These are phyloP conservation scores for Phytophthora macrochlamydospora DNA, from an alignment of 352 stramenopile species.

Conservation along the genomic window DNA sequence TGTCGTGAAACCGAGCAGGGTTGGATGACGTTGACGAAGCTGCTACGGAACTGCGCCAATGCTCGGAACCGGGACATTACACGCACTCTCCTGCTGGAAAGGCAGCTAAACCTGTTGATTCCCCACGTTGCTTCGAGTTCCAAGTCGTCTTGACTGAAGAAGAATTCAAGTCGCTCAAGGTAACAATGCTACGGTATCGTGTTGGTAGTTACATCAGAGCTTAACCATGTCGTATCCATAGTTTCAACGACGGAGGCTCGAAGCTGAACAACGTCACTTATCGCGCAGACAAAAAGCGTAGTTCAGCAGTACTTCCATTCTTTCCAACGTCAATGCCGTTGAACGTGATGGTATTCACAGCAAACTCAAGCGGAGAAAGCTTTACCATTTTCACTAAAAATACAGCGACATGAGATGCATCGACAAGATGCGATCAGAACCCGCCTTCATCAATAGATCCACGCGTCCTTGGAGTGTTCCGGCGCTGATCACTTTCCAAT, in stretches of 20 bases:
- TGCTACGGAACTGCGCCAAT: constrained; percentile 46
- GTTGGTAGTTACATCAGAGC: not conserved
- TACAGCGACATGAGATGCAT: constrained; percentile 13
- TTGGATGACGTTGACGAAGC: constrained; percentile 54
- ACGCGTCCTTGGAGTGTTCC: not conserved
- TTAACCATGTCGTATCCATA: constrained; percentile 3
- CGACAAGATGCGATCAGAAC: constrained; percentile 8
- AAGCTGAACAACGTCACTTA: constrained; percentile 65
- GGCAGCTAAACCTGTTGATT: constrained; percentile 13
- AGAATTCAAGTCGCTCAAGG: constrained; percentile 63
- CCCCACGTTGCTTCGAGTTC: constrained; percentile 41
- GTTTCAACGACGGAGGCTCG: constrained; percentile 57
- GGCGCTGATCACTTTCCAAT: not conserved
- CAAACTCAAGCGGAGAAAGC: no score
- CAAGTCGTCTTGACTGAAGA: constrained; percentile 66
- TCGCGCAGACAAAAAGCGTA: constrained; percentile 30
- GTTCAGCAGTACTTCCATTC: not conserved
- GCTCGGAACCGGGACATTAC: constrained; percentile 58
- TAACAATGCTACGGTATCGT: constrained; percentile 7
- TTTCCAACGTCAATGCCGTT: constrained; percentile 16
- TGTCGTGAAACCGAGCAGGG: constrained; percentile 9
- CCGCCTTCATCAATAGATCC: constrained; percentile 14
- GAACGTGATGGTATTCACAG: not conserved
- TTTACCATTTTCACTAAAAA: constrained; percentile 20
- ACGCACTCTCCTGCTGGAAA: constrained; percentile 38